Evolutionary conservation across 2,329 filamentous ascomycete genomes (phyloP), one percentile per base, ranked within the genome.

Genomic region (Penicillium sp.): DNA sequence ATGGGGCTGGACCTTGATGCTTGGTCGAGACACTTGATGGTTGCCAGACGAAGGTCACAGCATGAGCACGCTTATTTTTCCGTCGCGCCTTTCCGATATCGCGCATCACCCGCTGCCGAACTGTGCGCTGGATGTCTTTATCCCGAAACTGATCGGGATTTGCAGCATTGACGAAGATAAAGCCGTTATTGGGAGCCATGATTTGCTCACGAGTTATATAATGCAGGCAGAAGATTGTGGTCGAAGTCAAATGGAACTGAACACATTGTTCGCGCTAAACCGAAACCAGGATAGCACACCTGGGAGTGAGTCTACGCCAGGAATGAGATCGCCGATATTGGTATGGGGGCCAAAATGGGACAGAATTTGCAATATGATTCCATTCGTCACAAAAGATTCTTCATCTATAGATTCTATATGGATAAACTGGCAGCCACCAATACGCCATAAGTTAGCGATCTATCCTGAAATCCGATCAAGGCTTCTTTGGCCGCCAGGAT

Each of bases 61-160:
- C 37, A 17, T 27, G 43, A 9, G 23, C 26, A 10, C 13, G 40
- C 8, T 30, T 51, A 18, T 24, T 46, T 42, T 43, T 53, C 13
- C 45, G 52, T 4, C 54, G 56, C 27, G 50, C 34, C 18, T 41
- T 39, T 18, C 51, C 46, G 17, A 51, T 53, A 18, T 46, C 42
- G 43, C 53, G 47, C 43, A 59, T 57, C 12, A 56, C 51, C 18
- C 51, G 54, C 27, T 46, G 46, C 13, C 56, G 54, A 29, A 59
- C 36, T 12, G 49, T 41, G 20, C 49, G 54, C 29, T 57, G 54
- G 7, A 37, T 53, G 9, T 36, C 15, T 39, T 45, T 49, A 4
- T 43, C 36, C 12, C 47, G 49, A 8, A 57, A 34, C 30, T 50
- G 51, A 23, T 50, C 43, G 10, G 51, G 56, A 36, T 52, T 49